Evolutionary conservation across 495 filamentous ascomycete species (phyloP).

Genomic region (Margaritispora aquatica): DNA sequence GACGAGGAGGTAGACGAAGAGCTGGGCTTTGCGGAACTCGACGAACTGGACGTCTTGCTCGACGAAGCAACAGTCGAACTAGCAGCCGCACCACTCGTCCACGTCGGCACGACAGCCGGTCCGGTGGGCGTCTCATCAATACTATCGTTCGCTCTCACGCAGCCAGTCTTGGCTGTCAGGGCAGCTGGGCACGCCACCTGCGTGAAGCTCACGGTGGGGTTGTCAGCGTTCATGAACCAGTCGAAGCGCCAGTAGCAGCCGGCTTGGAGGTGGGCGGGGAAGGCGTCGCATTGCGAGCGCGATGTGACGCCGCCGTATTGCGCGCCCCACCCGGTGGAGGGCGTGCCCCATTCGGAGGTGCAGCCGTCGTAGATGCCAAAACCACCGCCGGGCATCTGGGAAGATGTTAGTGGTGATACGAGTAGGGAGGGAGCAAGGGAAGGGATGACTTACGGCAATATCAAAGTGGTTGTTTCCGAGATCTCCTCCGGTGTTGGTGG

Average conservation of each 20-base stretch:
- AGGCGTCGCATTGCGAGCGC: slow-evolving; percentile 43
- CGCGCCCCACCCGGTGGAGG: slow-evolving; percentile 50
- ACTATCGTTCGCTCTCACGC: slow-evolving; percentile 16
- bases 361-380: slow-evolving; percentile 57
- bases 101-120: neutral
- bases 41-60: too few species aligned
- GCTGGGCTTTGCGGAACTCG: neutral
- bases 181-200: slow-evolving; percentile 46
- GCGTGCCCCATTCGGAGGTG: slow-evolving; percentile 52
- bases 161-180: slow-evolving; percentile 48
- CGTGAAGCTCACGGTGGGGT: slow-evolving; percentile 48
- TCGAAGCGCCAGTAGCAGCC: slow-evolving; percentile 65
- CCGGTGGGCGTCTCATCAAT: slow-evolving; percentile 1
- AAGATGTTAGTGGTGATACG: neutral
- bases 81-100: neutral
- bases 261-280: slow-evolving; percentile 48
- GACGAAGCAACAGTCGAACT: too few species aligned
- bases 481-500: slow-evolving; percentile 46
- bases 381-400: slow-evolving; percentile 56
- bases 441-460: slow-evolving; percentile 21
- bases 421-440: neutral
- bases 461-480: slow-evolving; percentile 32
- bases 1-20: neutral
- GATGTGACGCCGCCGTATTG: slow-evolving; percentile 52
- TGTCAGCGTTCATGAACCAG: slow-evolving; percentile 56